Percentiles rank a stretch among this genome's conserved stretches.
phyloP scores from a whole-genome alignment of 495 filamentous ascomycete species.

The Penicillium paxilli region DNA sequence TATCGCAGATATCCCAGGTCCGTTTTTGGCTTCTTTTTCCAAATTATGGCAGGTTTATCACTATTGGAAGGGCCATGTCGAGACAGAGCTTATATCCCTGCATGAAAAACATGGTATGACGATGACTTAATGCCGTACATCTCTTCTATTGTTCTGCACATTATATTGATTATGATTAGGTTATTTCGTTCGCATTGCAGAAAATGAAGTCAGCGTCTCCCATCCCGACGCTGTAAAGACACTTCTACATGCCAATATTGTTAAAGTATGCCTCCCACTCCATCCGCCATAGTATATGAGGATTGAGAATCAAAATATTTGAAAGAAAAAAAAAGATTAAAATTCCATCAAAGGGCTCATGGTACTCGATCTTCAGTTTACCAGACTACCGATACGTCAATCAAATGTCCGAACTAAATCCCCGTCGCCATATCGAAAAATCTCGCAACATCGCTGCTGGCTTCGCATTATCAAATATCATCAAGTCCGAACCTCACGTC shows the following conservation, averaged over 20 bases:
- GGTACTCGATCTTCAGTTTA: constrained; percentile 33
- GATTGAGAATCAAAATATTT: not conserved
- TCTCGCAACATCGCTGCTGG: constrained; percentile 35
- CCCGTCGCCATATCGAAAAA: constrained; percentile 31
- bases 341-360: constrained; percentile 20
- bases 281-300: not conserved
- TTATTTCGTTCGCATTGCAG: constrained; percentile 46
- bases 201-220: constrained; percentile 50
- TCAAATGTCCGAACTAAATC: constrained; percentile 44
- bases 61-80: constrained; percentile 39
- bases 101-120: constrained; percentile 43
- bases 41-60: constrained; percentile 40
- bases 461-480: constrained; percentile 41
- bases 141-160: too few species aligned
- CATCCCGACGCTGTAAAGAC: constrained; percentile 44
- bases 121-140: too few species aligned
- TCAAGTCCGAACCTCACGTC: constrained; percentile 39
- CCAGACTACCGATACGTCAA: constrained; percentile 44
- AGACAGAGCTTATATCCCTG: constrained; percentile 32
- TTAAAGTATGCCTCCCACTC: constrained; percentile 14
- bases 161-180: too few species aligned
- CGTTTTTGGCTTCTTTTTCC: constrained; percentile 41
- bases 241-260: constrained; percentile 27
- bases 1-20: constrained; percentile 40
- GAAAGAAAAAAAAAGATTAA: not conserved